These are phyloP conservation scores for Amanita jacksonii DNA, from an alignment of 768 basidiomycete species.

Conservation along the genomic window DNA sequence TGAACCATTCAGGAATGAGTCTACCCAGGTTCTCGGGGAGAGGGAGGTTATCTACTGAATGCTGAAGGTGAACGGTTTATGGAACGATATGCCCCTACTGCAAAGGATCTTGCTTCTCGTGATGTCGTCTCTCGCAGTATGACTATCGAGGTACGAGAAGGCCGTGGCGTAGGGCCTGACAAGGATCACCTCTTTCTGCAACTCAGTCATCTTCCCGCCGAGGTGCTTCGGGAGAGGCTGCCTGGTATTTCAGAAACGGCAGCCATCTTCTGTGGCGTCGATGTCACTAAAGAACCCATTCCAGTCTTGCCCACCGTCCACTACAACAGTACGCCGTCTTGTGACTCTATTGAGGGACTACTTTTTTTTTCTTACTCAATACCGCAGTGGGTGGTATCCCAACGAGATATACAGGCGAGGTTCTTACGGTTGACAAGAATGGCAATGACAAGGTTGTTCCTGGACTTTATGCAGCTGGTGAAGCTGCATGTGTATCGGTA, in stretches of 20 bases:
- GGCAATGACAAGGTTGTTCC: slow-evolving; percentile 94
- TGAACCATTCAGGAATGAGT: too few relatives aligned
- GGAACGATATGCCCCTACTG: slow-evolving; percentile 99
- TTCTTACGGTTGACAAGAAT: slow-evolving; percentile 75
- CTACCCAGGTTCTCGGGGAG: slow-evolving; percentile 86
- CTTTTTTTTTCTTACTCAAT: slow-evolving; percentile 13
- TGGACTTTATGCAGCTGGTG: slow-evolving; percentile 96
- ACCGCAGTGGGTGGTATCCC: slow-evolving; percentile 95
- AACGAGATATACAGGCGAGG: slow-evolving; percentile 97
- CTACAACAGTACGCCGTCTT: slow-evolving; percentile 83
- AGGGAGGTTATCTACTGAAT: slow-evolving; percentile 97
- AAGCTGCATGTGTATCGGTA: slow-evolving; percentile 97
- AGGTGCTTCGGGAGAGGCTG: slow-evolving; percentile 90
- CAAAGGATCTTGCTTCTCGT: slow-evolving; percentile 98
- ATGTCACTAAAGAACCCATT: slow-evolving; percentile 99
- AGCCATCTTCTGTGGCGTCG: slow-evolving; percentile 96
- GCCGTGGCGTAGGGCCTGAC: slow-evolving; percentile 96
- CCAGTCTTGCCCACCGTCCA: slow-evolving; percentile 98
- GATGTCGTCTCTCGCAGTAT: slow-evolving; percentile 99
- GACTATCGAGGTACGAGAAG: slow-evolving; percentile 98
- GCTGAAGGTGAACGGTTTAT: slow-evolving; percentile 99
- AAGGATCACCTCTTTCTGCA: slow-evolving; percentile 97
- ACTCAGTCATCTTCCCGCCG: slow-evolving; percentile 93
- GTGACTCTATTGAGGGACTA: not conserved
- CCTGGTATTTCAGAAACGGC: slow-evolving; percentile 99